phyloP scores from a whole-genome alignment of 768 basidiomycete species.

The Naematelia encephala region DNA sequence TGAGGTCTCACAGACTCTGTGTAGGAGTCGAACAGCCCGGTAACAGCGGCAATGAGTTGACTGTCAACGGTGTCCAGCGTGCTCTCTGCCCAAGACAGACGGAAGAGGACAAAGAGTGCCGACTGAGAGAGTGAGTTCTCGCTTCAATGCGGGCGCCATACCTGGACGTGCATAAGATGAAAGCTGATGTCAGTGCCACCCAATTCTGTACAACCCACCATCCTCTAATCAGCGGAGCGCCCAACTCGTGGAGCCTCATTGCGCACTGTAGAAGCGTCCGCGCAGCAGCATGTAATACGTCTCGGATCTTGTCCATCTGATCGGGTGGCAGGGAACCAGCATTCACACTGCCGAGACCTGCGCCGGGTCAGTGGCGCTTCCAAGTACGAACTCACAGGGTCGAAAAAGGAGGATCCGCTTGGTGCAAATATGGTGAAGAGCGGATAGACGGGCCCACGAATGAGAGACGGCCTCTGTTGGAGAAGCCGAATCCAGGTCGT shows the following conservation, averaged over 20 bases:
- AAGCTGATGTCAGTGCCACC: neutral
- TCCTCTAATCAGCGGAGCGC: neutral
- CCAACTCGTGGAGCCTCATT: neutral
- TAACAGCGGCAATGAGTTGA: neutral
- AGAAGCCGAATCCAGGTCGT: slow-evolving; percentile 1
- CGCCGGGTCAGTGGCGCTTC: neutral
- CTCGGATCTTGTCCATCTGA: neutral
- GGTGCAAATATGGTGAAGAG: slow-evolving; percentile 3
- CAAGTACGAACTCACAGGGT: neutral
- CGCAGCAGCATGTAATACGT: neutral
- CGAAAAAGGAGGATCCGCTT: neutral
- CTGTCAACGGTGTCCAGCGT: neutral
- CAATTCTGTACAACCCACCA: neutral
- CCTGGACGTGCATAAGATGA: neutral
- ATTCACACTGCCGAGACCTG: neutral
- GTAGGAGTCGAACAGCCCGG: neutral
- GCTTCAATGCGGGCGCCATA: neutral
- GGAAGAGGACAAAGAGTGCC: slow-evolving; percentile 3
- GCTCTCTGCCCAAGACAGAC: neutral
- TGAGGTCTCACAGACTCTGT: neutral
- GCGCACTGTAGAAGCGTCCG: slow-evolving; percentile 1
- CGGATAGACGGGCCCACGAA: neutral
- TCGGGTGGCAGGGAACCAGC: neutral
- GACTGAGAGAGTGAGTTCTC: neutral
- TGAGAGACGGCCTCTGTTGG: neutral